A percentile compares a stretch with the other conserved stretches of the same genome.
These are phyloP conservation scores for Astragalus glycyphyllos DNA, from an alignment of 306 rosid species.

Conservation along the genomic window DNA sequence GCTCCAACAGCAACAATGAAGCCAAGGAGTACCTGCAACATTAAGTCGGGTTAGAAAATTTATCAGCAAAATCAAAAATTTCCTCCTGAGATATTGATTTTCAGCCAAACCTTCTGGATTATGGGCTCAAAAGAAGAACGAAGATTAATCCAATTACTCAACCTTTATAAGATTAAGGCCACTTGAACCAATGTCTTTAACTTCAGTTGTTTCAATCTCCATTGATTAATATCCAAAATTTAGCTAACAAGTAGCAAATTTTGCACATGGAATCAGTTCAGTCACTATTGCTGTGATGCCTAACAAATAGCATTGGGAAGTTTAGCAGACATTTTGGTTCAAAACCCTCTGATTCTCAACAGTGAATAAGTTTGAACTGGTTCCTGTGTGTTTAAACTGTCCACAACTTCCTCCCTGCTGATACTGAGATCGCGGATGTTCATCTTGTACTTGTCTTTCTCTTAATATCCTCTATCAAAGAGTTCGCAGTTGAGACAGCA, in stretches of 20 bases:
- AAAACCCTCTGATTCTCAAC: constrained; percentile 36
- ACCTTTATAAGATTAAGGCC: constrained; percentile 15
- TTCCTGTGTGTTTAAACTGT: constrained; percentile 30
- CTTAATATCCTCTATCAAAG: constrained; percentile 60
- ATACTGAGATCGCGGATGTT: constrained; percentile 31
- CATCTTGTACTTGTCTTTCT: constrained; percentile 42
- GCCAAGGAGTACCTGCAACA: too few relatives aligned
- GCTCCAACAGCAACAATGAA: constrained; percentile 24
- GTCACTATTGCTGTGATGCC: constrained; percentile 27
- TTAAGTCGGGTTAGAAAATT: not conserved
- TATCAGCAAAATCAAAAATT: not conserved
- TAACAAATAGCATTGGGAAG: not conserved
- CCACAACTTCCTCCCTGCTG: constrained; percentile 27
- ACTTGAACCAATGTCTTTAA: constrained; percentile 7
- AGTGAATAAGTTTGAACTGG: constrained; percentile 18
- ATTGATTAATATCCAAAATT: constrained; percentile 20
- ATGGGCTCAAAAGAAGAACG: constrained; percentile 19
- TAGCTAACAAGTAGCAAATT: constrained; percentile 15
- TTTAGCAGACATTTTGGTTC: not conserved
- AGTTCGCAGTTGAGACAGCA: constrained; percentile 54
- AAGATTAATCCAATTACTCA: constrained; percentile 28
- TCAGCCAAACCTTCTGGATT: constrained; percentile 15
- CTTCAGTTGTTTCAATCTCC: constrained; percentile 30
- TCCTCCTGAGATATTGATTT: not conserved
- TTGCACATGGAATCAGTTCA: constrained; percentile 25